Base-by-base conservation (phyloP, 495 filamentous ascomycete genomes). In the Neurospora africana region DNA sequence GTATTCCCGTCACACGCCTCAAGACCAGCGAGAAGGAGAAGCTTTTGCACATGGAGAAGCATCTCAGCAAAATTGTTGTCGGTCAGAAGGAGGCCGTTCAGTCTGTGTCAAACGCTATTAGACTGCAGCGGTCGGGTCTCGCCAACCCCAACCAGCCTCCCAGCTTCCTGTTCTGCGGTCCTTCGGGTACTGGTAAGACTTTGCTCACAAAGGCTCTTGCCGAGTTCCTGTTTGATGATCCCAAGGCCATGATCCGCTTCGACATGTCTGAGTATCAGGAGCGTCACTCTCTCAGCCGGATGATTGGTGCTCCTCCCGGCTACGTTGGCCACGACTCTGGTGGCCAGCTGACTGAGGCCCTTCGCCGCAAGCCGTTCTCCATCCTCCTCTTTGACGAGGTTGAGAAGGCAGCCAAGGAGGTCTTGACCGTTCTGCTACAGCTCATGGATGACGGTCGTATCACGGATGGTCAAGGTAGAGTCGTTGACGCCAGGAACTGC, bases 211-310 rank as follows among this genome's bases (percentile, higher is more conserved):
- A 99, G 81, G 94, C 93, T 10, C 87, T 99, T 11, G 95, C 95
- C 61, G 95, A 99, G 80, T 99, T 99, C 85, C 86, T 99, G 41
- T 99, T 99, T 82, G 95, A 99, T 78, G 95, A 99, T 77, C 86
- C 95, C 19, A 97, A 97, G 85, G 84, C 94, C 21, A 99, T 99
- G 95, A 97, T 99, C 78, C 92, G 95, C 19, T 94, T 99, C 84
- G 95, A 99, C 82, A 99, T 99, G 95, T 98, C 95, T 9, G 95
- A 99, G 80, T 99, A 99, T 82, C 96, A 98, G 82, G 95, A 99
- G 82, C 92, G 94, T 11, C 95, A 99, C 82, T 93, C 94, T 1
- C 89, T 99, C 33, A 96, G 92, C 77, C 91, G 95, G 72, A 97
- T 99, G 91, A 99, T 99, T 75, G 95, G 95, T 77, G 95, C 95